Conservation (phyloP, 768 basidiomycete species). For the Lactifluus hygrophoroides region DNA sequence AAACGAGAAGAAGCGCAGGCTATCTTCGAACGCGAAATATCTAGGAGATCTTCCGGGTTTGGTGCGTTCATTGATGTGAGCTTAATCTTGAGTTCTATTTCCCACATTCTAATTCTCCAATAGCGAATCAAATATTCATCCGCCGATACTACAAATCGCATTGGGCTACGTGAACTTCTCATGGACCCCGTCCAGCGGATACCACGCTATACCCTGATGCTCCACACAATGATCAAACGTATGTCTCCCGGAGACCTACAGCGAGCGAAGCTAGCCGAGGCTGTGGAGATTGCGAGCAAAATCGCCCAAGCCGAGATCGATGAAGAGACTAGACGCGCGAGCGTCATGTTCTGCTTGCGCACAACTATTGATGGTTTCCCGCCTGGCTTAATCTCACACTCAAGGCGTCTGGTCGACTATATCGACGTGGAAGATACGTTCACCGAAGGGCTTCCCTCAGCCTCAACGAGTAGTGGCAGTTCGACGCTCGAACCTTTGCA, state of each 20-base stretch:
- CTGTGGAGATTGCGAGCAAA: conserved; percentile 78
- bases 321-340: conserved; percentile 82
- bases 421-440: conserved; percentile 86
- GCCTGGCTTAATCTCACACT: conserved; percentile 80
- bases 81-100: conserved; percentile 10
- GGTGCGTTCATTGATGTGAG: conserved; percentile 80
- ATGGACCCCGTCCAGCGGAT: conserved; percentile 97
- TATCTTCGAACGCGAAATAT: conserved; percentile 78
- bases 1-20: conserved; percentile 89
- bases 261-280: conserved; percentile 69
- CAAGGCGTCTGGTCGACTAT: conserved; percentile 80
- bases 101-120: not conserved
- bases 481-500: conserved; percentile 46
- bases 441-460: conserved; percentile 43
- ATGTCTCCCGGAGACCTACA: conserved; percentile 76
- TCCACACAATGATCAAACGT: conserved; percentile 86
- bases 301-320: conserved; percentile 91
- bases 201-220: conserved; percentile 87
- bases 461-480: conserved; percentile 32
- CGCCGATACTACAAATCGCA: conserved; percentile 64
- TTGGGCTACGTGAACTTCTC: conserved; percentile 82
- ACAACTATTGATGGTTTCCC: conserved; percentile 88
- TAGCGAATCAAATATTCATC: conserved; percentile 84
- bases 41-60: conserved; percentile 75
- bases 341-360: conserved; percentile 78